Base-by-base conservation (phyloP, 108 stramenopile genomes). In the Nannochloropsis salina region DNA sequence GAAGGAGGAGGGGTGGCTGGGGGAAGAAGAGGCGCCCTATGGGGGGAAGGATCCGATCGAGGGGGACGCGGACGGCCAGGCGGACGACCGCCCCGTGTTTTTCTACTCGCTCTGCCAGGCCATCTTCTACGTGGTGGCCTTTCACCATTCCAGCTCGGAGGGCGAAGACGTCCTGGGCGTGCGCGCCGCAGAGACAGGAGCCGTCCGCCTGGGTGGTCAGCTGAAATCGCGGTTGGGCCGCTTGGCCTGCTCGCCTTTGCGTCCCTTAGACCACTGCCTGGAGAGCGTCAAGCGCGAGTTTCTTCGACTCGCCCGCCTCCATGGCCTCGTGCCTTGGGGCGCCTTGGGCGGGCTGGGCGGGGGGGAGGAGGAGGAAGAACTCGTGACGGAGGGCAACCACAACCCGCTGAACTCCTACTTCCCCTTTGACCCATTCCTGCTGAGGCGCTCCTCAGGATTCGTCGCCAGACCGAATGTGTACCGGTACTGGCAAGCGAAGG, bases 111-210 rank as follows among this genome's bases (percentile, higher is more conserved):
- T 95, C 45, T 96, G 95, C 83, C 98, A 99, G 88, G 94, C 98
- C n/a, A 93, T 95, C 6, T 97, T 97, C 86, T 99, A 99, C 92
- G 93, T 97, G 44, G 94, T 99, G 95, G 96, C 96, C 92, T 99
- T 99, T 87, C 93, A 96, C 79, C 61, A 74, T 8, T 74, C 61
- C n/a, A 74, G 20, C 15, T 8, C n/a, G 8, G 61, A 74, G 15
- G 61, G 61, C 20, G 61, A 74, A 8, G 61, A 74, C 61, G n/a
- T 74, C 6, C 8, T 74, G n/a, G 61, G 61, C 61, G 61, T 74
- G 20, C 20, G 61, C 61, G 61, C 61, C 3, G 61, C 61, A 6
- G 61, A 4, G n/a, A n/a, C 61, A 74, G 4, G 3, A 15, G 61
- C 8, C 6, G 61, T n/a, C 4, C 8, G 61, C n/a, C 15, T 20